Base-by-base conservation (phyloP, 441 rosid species). In the Brassica balearica region DNA sequence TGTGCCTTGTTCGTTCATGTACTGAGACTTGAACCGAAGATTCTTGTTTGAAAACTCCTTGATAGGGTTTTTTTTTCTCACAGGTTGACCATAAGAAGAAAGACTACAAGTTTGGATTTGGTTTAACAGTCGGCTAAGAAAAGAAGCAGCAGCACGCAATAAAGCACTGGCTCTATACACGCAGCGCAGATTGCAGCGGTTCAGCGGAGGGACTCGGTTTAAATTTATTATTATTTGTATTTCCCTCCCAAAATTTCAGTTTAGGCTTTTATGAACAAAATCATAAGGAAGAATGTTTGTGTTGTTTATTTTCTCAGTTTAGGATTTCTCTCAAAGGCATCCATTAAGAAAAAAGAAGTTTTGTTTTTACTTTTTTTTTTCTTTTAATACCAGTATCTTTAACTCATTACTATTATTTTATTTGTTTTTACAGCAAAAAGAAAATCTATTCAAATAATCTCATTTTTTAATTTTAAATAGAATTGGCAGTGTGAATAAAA, bases 41-140 rank as follows among this genome's bases (percentile, higher is more conserved):
- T 43, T 58, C 4, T 29, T 20, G 4, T 67, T 67, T 29, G 8
- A 32, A 29, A 58, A 55, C 20, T 64, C 15, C 7, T n/a, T 53
- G 17, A 17, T 48, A 23, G 0, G 34, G 46, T 48, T 48, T 14
- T 48, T 8, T 51, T 53, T 62, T 55, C 8, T 55, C 81, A 81
- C 94, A 95, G 98, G 61, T 95, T 27, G 99, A 95, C 84, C 99
- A 95, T 77, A 87, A 72, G 87, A 93, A 95, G 89, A 91, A 88
- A 71, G 97, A 95, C 79, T 93, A 91, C 96, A 95, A 91, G 75
- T 95, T 95, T 32, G 99, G 99, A 3, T 93, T 93, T 8, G 99
- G 99, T 43, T 83, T 95, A 88, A 90, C 98, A 1, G 97, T 93
- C 0, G 97, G 99, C 43, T 90, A 82, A 85, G 73, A 8, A 64